phyloP scores from a whole-genome alignment of 139 green algal species.

The Gonium pectorale region DNA sequence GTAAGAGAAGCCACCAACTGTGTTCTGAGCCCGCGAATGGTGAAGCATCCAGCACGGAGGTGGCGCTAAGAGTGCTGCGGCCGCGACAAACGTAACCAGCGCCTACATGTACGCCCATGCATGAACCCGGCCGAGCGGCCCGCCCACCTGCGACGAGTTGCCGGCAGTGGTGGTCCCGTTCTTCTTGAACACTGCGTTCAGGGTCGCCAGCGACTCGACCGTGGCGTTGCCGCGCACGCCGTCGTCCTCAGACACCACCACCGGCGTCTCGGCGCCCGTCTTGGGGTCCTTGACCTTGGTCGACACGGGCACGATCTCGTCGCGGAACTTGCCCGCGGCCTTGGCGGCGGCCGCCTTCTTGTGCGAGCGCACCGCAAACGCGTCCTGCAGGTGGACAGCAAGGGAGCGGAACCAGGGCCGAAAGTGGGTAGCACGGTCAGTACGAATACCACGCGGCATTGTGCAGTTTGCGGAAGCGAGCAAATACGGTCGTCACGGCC shows the following conservation, averaged over 20 bases:
- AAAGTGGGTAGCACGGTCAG: too few species aligned
- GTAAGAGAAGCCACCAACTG: too few species aligned
- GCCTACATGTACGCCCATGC: too few species aligned
- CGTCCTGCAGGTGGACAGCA: constrained; percentile 86
- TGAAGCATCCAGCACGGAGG: too few species aligned
- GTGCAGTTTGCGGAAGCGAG: too few species aligned
- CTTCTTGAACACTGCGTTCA: constrained; percentile 95
- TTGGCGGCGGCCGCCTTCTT: constrained; percentile 86
- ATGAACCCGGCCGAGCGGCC: background rate
- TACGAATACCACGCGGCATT: too few species aligned
- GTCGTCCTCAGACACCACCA: constrained; percentile 90
- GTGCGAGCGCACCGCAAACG: constrained; percentile 86
- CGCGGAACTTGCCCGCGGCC: constrained; percentile 86
- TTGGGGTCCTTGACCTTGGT: constrained; percentile 91
- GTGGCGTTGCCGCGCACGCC: constrained; percentile 88
- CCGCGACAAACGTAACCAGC: too few species aligned
- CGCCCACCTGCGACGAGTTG: constrained; percentile 88
- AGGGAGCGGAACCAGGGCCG: too few species aligned
- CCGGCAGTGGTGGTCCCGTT: constrained; percentile 94
- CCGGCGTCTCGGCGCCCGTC: constrained; percentile 78
- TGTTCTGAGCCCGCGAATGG: too few species aligned
- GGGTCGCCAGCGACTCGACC: constrained; percentile 68
- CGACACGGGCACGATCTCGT: constrained; percentile 96
- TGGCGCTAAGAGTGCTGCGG: too few species aligned
- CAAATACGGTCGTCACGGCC: too few species aligned